Evolutionary conservation across 495 filamentous ascomycete genomes (phyloP).

Genomic region (Trichocladium antarcticum): DNA sequence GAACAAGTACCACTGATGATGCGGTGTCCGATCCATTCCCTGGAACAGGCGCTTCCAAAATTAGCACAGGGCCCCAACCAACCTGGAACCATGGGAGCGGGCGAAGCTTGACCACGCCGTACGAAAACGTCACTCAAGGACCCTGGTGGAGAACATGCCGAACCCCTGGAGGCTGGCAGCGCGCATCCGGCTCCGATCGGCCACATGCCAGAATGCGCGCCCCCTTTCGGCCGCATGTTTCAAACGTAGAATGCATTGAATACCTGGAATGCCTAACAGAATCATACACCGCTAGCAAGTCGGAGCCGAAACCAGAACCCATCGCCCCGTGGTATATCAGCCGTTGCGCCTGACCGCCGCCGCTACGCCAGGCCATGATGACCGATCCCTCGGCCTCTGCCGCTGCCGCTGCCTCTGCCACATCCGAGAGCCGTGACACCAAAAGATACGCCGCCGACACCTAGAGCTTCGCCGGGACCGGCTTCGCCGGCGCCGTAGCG

Average conservation of each 20-base stretch:
- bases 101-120: no score
- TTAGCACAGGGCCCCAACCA: neutral
- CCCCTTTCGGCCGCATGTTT: no score
- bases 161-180: no score
- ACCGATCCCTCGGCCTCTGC: no score
- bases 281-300: neutral
- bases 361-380: neutral
- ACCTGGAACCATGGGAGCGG: no score
- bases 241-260: no score
- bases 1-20: neutral
- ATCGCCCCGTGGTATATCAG: constrained; percentile 4
- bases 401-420: no score
- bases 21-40: neutral
- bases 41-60: neutral
- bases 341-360: constrained; percentile 9
- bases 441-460: neutral
- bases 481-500: constrained; percentile 58
- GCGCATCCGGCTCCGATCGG: no score
- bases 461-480: constrained; percentile 36
- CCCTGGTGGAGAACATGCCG: no score
- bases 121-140: no score
- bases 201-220: no score
- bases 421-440: neutral
- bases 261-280: neutral
- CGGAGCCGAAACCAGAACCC: neutral